Evolutionary conservation across 805 yeast genomes (phyloP).

Genomic region (Wickerhamiella dianesei): DNA sequence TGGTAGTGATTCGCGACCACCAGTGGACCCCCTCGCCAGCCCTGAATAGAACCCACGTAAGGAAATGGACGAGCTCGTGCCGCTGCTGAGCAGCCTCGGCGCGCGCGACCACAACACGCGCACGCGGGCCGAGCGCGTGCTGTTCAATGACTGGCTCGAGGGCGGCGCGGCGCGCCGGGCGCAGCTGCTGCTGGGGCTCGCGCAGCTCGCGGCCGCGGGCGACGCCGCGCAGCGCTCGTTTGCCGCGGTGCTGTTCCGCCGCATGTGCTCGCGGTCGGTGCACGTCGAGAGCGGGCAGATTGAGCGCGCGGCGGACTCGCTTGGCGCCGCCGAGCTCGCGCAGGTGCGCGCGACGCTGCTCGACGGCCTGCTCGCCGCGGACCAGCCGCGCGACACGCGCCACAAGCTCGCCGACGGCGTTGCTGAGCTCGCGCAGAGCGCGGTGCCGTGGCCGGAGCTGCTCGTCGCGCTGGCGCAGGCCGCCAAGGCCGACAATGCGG

Average conservation of each 20-base stretch:
- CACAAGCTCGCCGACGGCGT: conserved; percentile 91
- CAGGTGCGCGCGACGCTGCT: conserved; percentile 56
- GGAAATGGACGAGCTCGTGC: conserved; percentile 12
- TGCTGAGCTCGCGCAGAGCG: conserved; percentile 65
- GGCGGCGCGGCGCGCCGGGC: conserved; percentile 43
- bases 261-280: conserved; percentile 45
- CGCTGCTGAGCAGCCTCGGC: conserved; percentile 50
- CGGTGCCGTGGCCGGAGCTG: conserved; percentile 64
- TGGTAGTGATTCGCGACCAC: too few relatives aligned
- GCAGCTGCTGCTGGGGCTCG: conserved; percentile 57
- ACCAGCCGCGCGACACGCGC: conserved; percentile 62
- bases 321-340: conserved; percentile 41
- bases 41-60: too few relatives aligned
- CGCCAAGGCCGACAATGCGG: conserved; percentile 44
- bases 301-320: conserved; percentile 63
- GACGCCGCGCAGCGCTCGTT: conserved; percentile 46
- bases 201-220: conserved; percentile 61
- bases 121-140: conserved; percentile 58
- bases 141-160: conserved; percentile 66
- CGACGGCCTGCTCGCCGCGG: conserved; percentile 51
- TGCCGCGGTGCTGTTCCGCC: conserved; percentile 78
- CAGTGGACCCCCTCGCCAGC: too few relatives aligned
- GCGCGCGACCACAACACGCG: conserved; percentile 69
- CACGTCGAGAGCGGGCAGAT: conserved; percentile 50
- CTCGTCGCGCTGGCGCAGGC: conserved; percentile 54